These are phyloP conservation scores for Aspergillus proliferans DNA, from an alignment of 2,329 filamentous ascomycete genomes.

Conservation along the genomic window DNA sequence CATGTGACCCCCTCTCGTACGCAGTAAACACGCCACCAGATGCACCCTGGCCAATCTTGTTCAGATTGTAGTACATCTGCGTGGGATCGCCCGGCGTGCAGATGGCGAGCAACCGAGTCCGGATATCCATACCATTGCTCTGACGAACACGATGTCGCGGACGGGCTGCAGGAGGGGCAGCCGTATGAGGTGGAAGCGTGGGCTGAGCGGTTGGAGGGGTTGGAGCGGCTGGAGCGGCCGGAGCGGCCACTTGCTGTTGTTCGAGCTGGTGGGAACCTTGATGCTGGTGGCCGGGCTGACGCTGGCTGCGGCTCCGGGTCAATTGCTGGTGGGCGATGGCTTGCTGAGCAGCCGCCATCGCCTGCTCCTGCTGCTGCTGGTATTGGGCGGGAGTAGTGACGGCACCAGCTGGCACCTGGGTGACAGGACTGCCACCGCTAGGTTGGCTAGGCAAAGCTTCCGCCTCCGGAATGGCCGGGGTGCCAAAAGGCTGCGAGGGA, in stretches of 20 bases:
- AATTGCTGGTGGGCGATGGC: constrained; percentile 64
- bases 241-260: constrained; percentile 28
- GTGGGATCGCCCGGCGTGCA: constrained; percentile 87
- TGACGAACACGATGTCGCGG: constrained; percentile 73
- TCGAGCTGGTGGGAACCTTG: constrained; percentile 49
- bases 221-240: constrained; percentile 10
- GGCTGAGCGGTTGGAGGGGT: constrained; percentile 14
- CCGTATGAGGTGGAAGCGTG: constrained; percentile 21
- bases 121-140: constrained; percentile 74
- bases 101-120: constrained; percentile 76
- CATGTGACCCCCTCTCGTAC: constrained; percentile 74
- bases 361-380: constrained; percentile 74
- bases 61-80: constrained; percentile 76
- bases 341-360: constrained; percentile 72
- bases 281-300: constrained; percentile 48
- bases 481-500: constrained; percentile 29
- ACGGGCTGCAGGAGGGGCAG: constrained; percentile 54
- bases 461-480: constrained; percentile 49
- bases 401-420: constrained; percentile 46
- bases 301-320: constrained; percentile 67
- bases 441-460: constrained; percentile 58
- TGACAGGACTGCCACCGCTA: constrained; percentile 62
- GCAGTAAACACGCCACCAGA: constrained; percentile 94
- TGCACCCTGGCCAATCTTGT: constrained; percentile 94
- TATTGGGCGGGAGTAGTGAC: constrained; percentile 40